Percentiles rank a stretch among this genome's conserved stretches.
phyloP scores from a whole-genome alignment of 2,329 filamentous ascomycete species.

The Fusarium sp. region DNA sequence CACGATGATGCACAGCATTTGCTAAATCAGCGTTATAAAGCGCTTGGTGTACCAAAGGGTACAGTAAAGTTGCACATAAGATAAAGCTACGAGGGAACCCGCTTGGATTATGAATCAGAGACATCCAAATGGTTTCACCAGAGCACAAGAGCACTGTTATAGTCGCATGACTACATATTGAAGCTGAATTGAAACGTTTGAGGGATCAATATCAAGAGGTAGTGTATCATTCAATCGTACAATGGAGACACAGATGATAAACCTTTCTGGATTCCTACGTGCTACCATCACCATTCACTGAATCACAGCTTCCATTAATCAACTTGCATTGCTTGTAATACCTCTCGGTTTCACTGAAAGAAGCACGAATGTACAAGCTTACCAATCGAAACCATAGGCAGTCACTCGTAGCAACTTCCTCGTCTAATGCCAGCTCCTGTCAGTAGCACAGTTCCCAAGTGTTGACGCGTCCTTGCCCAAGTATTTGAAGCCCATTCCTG shows the following conservation, averaged over 20 bases:
- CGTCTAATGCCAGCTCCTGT: rapidly evolving
- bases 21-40: not conserved
- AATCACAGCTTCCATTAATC: no score
- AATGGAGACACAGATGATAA: not conserved
- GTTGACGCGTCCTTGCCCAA: not conserved
- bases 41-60: not conserved
- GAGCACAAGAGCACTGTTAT: not conserved
- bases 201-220: not conserved
- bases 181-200: not conserved
- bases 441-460: no score
- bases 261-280: no score
- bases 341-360: no score
- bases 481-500: not conserved
- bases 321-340: no score
- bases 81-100: not conserved
- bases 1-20: not conserved
- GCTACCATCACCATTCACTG: not conserved
- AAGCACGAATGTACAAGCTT: not conserved
- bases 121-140: not conserved
- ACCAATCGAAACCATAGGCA: not conserved
- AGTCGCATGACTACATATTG: not conserved
- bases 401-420: not conserved
- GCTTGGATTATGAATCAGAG: not conserved
- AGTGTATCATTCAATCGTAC: not conserved
- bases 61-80: not conserved